Base-by-base conservation (phyloP, 2,329 filamentous ascomycete species). In the Fusarium sororula region DNA sequence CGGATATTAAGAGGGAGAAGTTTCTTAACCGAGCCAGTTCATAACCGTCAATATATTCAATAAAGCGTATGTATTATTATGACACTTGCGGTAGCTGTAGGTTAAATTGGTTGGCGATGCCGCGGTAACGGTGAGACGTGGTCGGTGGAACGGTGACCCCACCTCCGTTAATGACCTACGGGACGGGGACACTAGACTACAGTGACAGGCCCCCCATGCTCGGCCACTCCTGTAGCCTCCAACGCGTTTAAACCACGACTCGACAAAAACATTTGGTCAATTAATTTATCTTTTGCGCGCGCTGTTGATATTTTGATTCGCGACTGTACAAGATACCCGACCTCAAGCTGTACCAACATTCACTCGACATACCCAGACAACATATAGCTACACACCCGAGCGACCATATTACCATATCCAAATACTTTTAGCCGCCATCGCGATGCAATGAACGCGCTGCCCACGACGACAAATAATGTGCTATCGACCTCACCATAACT, bases 401-500 rank as follows among this genome's bases (percentile, higher is more conserved):
- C 55, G 54, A 71, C 22, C 30, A 39, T 44, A 15, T 28, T 47
- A 11, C 28, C 30, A 45, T 58, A 32, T 53, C 28, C n/a, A 24
- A 74, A 44, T 35, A 26, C 51, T 48, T 10, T 22, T 41, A 65
- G 53, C 60, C 47, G 37, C 60, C 35, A 42, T 66, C 58, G 73
- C 66, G 55, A 76, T 79, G 77, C 70, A 75, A 62, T 78, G 71
- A 79, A 64, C 75, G 69, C 73, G 68, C 58, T 62, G 48, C 41
- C 53, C 56, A 14, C 35, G 38, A 66, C 47, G 37, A 58, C 63
- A 54, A 56, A 73, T 68, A 51, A 76, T 77, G 66, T 77, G 62
- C 73, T 66, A 69, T 65, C 63, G 61, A 70, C 59, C 60, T 65
- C 58, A 48, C 47, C 67, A 54, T 72, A 62, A 66, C 53, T 44